Conservation (phyloP, 768 basidiomycete species). For the Lactarius indigo region DNA sequence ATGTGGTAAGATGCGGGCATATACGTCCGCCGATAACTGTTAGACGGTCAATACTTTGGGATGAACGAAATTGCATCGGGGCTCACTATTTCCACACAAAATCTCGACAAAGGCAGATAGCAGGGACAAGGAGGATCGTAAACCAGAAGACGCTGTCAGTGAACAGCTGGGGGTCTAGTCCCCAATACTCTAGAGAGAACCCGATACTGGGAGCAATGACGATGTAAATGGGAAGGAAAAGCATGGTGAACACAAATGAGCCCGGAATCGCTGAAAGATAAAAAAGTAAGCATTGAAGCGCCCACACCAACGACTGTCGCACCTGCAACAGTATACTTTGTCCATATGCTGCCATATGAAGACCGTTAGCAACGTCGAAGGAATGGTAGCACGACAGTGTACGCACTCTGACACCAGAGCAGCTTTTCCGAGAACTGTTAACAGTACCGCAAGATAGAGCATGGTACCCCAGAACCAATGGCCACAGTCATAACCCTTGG, state of each 20-base stretch:
- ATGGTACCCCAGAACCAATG: slow-evolving; percentile 99
- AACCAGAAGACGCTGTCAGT: slow-evolving; percentile 87
- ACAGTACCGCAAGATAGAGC: slow-evolving; percentile 86
- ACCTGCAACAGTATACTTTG: slow-evolving; percentile 96
- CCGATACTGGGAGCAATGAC: slow-evolving; percentile 79
- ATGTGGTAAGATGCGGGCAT: slow-evolving; percentile 93
- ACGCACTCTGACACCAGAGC: slow-evolving; percentile 94
- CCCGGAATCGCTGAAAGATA: slow-evolving; percentile 79
- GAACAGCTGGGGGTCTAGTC: slow-evolving; percentile 90
- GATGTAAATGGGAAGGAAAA: slow-evolving; percentile 88
- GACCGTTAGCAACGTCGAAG: slow-evolving; percentile 13
- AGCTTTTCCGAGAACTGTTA: slow-evolving; percentile 96
- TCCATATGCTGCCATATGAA: slow-evolving; percentile 75
- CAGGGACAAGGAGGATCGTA: slow-evolving; percentile 76
- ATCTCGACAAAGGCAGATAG: slow-evolving; percentile 82
- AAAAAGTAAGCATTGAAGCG: slow-evolving; percentile 13
- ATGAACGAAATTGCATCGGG: neutral
- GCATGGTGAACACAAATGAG: slow-evolving; percentile 95
- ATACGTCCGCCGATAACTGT: slow-evolving; percentile 88
- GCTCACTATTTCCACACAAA: slow-evolving; percentile 97
- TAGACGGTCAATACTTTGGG: slow-evolving; percentile 15
- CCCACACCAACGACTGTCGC: slow-evolving; percentile 25
- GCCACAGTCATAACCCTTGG: slow-evolving; percentile 78
- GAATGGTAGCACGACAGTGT: neutral
- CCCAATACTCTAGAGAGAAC: slow-evolving; percentile 87